phyloP scores from a whole-genome alignment of 495 filamentous ascomycete genomes.

The Letharia lupina region DNA sequence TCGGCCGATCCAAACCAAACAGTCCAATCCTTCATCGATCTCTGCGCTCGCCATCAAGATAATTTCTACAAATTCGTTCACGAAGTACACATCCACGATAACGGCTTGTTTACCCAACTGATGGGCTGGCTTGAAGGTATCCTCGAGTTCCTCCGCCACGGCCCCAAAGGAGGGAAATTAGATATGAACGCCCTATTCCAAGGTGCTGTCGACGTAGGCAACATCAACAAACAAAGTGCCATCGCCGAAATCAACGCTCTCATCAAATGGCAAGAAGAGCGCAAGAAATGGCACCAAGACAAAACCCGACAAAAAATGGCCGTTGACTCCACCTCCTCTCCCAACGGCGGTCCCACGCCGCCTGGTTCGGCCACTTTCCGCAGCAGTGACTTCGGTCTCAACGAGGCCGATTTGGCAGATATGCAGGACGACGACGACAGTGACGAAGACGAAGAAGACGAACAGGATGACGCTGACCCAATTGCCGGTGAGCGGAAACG shows the following conservation, averaged over 20 bases:
- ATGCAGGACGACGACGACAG: constrained; percentile 17
- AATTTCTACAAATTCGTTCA: constrained; percentile 99
- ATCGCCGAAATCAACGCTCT: constrained; percentile 76
- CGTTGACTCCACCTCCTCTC: constrained; percentile 50
- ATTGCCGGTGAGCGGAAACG: constrained; percentile 77
- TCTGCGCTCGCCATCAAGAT: constrained; percentile 88
- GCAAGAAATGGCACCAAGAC: constrained; percentile 94
- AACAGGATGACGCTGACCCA: constrained; percentile 71
- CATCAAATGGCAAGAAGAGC: constrained; percentile 85
- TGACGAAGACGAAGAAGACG: constrained; percentile 59
- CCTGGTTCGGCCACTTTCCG: constrained; percentile 52
- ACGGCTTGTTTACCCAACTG: constrained; percentile 87
- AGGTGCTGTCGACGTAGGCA: constrained; percentile 57
- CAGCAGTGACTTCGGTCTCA: constrained; percentile 78
- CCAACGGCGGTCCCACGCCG: constrained; percentile 29
- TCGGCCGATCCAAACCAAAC: constrained; percentile 95
- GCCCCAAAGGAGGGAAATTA: constrained; percentile 66
- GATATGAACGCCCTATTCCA: constrained; percentile 92
- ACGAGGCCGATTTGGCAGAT: constrained; percentile 41
- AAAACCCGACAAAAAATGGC: constrained; percentile 99
- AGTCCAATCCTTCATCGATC: constrained; percentile 96
- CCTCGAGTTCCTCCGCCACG: constrained; percentile 81
- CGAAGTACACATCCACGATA: constrained; percentile 96
- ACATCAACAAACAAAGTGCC: constrained; percentile 60
- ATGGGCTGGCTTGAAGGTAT: constrained; percentile 99